Evolutionary conservation across 148 eudicot species (phyloP).

Genomic region (Persicaria maculosa): DNA sequence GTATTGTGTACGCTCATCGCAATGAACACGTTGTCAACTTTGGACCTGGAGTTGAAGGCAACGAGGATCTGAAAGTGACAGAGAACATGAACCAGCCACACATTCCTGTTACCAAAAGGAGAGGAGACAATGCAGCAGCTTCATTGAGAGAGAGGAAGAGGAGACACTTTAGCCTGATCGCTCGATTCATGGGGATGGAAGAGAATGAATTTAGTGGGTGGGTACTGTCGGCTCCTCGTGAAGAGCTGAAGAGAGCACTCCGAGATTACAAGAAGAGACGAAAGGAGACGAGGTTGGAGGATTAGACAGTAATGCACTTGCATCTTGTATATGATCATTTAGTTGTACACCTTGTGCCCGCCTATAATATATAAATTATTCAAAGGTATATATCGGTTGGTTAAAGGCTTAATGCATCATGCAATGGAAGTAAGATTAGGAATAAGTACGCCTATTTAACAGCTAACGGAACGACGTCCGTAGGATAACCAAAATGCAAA

Average conservation of each 20-base stretch:
- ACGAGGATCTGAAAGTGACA: slow-evolving; percentile 10
- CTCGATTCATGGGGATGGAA: slow-evolving; percentile 47
- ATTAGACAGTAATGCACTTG: not conserved
- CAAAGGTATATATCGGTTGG: no score
- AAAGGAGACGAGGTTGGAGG: slow-evolving; percentile 15
- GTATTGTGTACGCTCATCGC: slow-evolving; percentile 84
- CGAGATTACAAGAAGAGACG: slow-evolving; percentile 46
- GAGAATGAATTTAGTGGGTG: slow-evolving; percentile 58
- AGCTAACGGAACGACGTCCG: no score
- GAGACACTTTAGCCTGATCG: slow-evolving; percentile 43
- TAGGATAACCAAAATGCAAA: no score
- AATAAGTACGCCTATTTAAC: no score
- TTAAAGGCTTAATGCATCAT: no score
- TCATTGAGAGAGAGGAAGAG: slow-evolving; percentile 34
- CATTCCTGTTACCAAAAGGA: slow-evolving; percentile 4
- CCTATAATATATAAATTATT: not conserved
- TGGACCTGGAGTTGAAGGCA: slow-evolving; percentile 25
- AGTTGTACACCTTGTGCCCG: not conserved
- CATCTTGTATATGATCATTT: not conserved
- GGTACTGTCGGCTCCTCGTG: slow-evolving; percentile 51
- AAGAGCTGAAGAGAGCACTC: slow-evolving; percentile 43
- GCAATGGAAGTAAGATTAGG: no score
- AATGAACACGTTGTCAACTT: slow-evolving; percentile 70
- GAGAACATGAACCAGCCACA: slow-evolving; percentile 19
- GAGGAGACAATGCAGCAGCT: slow-evolving; percentile 15